Conservation (phyloP, 192 early-diverging fungal species). For the Chytriomyces sp. region DNA sequence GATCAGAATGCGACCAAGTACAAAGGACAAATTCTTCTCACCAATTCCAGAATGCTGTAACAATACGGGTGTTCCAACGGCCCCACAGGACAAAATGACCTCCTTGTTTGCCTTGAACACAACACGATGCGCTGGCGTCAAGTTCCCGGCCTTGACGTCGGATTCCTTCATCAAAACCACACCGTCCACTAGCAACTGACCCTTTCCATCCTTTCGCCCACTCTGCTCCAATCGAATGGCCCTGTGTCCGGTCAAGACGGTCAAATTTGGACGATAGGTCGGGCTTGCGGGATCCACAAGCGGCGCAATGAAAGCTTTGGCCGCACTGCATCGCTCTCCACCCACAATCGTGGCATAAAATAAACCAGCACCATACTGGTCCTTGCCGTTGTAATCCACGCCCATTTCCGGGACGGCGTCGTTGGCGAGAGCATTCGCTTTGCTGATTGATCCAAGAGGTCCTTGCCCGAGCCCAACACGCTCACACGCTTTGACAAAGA, state of each 20-base stretch:
- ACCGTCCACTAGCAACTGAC: neutral
- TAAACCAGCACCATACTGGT: neutral
- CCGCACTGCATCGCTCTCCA: neutral
- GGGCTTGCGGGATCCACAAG: constrained; percentile 1
- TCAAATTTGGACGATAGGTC: constrained; percentile 17
- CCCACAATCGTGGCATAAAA: neutral
- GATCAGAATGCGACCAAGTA: neutral
- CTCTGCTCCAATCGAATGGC: neutral
- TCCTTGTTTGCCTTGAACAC: constrained; percentile 18
- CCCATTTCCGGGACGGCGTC: neutral
- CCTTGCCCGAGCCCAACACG: neutral
- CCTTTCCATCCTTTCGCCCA: neutral
- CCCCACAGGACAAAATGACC: constrained; percentile 19
- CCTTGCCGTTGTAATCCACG: constrained; percentile 18
- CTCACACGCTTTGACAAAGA: constrained; percentile 8
- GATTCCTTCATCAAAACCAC: neutral
- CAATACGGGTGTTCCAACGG: constrained; percentile 13
- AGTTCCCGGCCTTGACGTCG: neutral
- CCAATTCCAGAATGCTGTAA: constrained; percentile 26
- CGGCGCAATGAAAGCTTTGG: constrained; percentile 12
- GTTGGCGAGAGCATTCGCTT: neutral
- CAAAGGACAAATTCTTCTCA: neutral
- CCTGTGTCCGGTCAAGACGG: constrained; percentile 7
- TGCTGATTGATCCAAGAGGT: neutral
- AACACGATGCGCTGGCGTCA: neutral